phyloP scores from a whole-genome alignment of 2,329 filamentous ascomycete species.

The Pseudocercospora musae region DNA sequence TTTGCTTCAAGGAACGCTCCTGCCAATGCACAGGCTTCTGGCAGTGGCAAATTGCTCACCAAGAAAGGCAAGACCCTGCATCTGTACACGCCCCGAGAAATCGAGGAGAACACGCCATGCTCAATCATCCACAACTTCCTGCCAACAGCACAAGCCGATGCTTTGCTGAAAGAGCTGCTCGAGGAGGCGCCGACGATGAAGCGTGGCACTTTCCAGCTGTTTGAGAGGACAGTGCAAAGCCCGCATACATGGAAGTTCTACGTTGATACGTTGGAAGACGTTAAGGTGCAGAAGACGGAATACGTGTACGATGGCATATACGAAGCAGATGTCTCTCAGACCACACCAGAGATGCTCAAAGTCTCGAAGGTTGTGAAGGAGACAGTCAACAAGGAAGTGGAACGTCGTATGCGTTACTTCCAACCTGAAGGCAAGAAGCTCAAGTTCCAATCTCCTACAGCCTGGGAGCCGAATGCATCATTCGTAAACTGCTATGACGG shows the following conservation, averaged over 20 bases:
- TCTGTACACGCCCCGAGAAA: constrained; percentile 75
- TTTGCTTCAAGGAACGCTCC: constrained; percentile 14
- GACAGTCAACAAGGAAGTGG: constrained; percentile 75
- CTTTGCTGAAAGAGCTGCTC: constrained; percentile 71
- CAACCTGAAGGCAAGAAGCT: constrained; percentile 72
- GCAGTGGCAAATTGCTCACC: constrained; percentile 47
- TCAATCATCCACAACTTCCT: constrained; percentile 92
- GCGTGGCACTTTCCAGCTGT: constrained; percentile 74
- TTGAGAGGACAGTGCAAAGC: constrained; percentile 80
- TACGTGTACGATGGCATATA: constrained; percentile 86
- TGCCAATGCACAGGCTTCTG: neutral
- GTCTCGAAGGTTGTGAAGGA: constrained; percentile 68
- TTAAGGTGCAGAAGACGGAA: constrained; percentile 67
- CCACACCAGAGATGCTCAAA: constrained; percentile 69
- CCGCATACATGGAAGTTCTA: constrained; percentile 84
- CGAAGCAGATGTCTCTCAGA: constrained; percentile 65
- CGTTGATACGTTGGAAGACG: constrained; percentile 69
- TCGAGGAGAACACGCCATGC: constrained; percentile 81
- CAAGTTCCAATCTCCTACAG: constrained; percentile 67
- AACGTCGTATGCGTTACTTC: constrained; percentile 62
- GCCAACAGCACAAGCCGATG: constrained; percentile 65
- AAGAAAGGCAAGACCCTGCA: constrained; percentile 80
- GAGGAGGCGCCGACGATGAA: constrained; percentile 69
- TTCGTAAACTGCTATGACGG: constrained; percentile 95
- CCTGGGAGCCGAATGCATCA: constrained; percentile 83